Evolutionary conservation across 2,329 filamentous ascomycete genomes (phyloP), one percentile per base, ranked within the genome.

Genomic region (Ilyonectria robusta): DNA sequence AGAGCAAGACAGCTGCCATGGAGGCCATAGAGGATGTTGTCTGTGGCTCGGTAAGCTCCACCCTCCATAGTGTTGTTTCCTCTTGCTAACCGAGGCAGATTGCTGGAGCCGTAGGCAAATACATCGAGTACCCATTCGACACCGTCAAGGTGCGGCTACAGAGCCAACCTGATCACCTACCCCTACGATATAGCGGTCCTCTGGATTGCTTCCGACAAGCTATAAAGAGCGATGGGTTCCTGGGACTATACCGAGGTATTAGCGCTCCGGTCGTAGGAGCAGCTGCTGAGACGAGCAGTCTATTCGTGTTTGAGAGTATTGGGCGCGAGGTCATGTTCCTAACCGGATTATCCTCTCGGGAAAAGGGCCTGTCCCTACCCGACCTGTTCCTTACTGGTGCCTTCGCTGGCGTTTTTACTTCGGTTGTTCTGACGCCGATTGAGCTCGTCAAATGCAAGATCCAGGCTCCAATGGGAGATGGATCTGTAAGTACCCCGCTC

Each of bases 371-470:
- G 1, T 91, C 94, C 0, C 87, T 98, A n/a, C 82, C 87, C 1
- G 92, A 91, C 1, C 86, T 98, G 17, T 89, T 94, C 79, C 83
- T 90, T 58, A 97, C 94, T 19, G 96, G 96, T 53, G 95, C 93
- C 55, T 92, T 94, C 65, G 92, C 95, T 1, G 96, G 96, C 37
- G 92, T 93, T 44, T 93, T 97, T 76, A 97, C 96, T 0, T 97
- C 94, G 0, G 87, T 98, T 54, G 90, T 97, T 35, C 89, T 99
- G 68, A 99, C 96, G 0, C 96, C 96, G 0, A 94, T 99, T 72
- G 96, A 99, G 83, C 89, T 99, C 59, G 93, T 99, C 78, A 99
- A 99, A 83, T 99, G 96, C 88, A 97, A 96, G 82, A 97, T 99
- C 83, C 96, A 99, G 80, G 95, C 95, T 1, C 94, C 87, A 10